A percentile compares a stretch with the other conserved stretches of the same genome.
These are phyloP conservation scores for Suhomyces vadensis DNA, from an alignment of 805 yeast species.

Conservation along the genomic window DNA sequence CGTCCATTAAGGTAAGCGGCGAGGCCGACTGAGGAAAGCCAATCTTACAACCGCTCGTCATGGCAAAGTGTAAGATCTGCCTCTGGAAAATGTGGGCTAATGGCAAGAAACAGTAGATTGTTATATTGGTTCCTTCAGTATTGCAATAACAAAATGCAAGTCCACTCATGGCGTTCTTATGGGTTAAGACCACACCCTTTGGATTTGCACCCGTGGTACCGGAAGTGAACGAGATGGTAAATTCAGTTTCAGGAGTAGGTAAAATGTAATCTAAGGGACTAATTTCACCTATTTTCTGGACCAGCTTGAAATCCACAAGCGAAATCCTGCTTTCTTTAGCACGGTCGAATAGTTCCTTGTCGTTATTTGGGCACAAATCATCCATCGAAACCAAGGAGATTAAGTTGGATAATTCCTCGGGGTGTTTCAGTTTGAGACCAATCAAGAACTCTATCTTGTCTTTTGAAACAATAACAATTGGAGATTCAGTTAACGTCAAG, in stretches of 20 bases:
- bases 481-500: constrained; percentile 59
- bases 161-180: constrained; percentile 20
- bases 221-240: constrained; percentile 50
- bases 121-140: constrained; percentile 2
- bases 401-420: constrained; percentile 28
- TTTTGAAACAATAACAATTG: constrained; percentile 42
- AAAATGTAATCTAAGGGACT: constrained; percentile 24
- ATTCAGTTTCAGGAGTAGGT: constrained; percentile 35
- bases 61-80: constrained; percentile 14
- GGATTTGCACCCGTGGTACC: constrained; percentile 72
- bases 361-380: constrained; percentile 13
- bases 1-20: constrained; percentile 31
- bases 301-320: constrained; percentile 24
- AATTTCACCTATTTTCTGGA: constrained; percentile 41
- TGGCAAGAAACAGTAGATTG: constrained; percentile 23
- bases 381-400: constrained; percentile 42
- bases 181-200: constrained; percentile 66
- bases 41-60: constrained; percentile 19
- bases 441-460: constrained; percentile 32
- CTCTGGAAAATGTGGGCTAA: constrained; percentile 28
- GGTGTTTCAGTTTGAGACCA: constrained; percentile 26
- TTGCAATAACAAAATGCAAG: constrained; percentile 10
- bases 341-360: constrained; percentile 12
- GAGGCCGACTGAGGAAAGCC: constrained; percentile 34
- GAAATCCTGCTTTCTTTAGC: constrained; percentile 24